Percentiles rank a stretch among this genome's conserved stretches.
Evolutionary conservation across 2,329 filamentous ascomycete genomes (phyloP).

Genomic region (Hypomyces perniciosus): DNA sequence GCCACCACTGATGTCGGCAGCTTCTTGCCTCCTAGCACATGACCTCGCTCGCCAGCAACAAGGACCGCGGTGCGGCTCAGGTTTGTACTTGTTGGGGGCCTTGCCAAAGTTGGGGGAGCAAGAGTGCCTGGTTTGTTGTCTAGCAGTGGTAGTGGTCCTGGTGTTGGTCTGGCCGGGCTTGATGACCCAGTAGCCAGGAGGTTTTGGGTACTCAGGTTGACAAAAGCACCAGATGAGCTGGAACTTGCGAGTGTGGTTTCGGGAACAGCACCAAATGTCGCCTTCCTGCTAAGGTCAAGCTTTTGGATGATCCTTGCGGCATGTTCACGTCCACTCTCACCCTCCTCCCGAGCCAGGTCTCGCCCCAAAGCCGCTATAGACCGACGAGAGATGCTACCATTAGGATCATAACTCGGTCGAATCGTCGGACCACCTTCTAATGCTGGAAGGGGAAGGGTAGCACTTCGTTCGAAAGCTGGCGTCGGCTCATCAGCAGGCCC

Average conservation of each 20-base stretch:
- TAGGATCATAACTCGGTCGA: slow-evolving; percentile 69
- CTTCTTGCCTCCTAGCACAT: slow-evolving; percentile 60
- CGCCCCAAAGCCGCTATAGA: slow-evolving; percentile 49
- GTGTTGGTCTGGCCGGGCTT: slow-evolving; percentile 22
- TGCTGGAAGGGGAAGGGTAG: slow-evolving; percentile 58
- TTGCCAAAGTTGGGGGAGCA: slow-evolving; percentile 76
- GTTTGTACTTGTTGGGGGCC: slow-evolving; percentile 75
- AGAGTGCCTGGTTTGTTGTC: slow-evolving; percentile 56
- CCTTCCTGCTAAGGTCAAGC: slow-evolving; percentile 80
- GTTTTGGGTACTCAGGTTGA: slow-evolving; percentile 77
- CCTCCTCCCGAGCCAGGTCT: slow-evolving; percentile 55
- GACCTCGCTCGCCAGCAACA: slow-evolving; percentile 68
- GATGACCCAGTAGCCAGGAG: slow-evolving; percentile 25
- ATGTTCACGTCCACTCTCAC: slow-evolving; percentile 72
- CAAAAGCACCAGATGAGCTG: slow-evolving; percentile 60
- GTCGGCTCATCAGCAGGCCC: slow-evolving; percentile 45
- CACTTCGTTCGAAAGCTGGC: slow-evolving; percentile 55
- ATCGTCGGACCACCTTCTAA: slow-evolving; percentile 47
- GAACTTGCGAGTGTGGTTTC: slow-evolving; percentile 33
- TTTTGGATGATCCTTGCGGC: slow-evolving; percentile 88
- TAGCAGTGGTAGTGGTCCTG: slow-evolving; percentile 31
- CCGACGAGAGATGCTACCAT: slow-evolving; percentile 41
- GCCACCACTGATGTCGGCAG: slow-evolving; percentile 84
- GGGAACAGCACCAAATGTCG: slow-evolving; percentile 48
- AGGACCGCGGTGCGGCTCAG: slow-evolving; percentile 81